Base-by-base conservation (phyloP, 129 eudicot genomes). In the Flaveria sonorensis region DNA sequence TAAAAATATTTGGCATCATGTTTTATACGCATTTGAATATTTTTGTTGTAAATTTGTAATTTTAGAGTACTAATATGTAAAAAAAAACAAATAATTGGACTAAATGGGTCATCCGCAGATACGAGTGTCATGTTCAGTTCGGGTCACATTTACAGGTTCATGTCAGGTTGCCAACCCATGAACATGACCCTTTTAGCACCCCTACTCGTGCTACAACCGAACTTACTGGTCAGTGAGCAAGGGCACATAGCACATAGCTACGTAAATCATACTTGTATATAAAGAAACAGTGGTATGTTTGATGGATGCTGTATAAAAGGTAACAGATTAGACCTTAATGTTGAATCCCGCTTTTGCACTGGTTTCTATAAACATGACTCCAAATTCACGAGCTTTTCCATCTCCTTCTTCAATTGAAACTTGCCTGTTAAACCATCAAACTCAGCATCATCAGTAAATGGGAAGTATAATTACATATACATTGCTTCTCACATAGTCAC, bases 321-420 rank as follows among this genome's bases (percentile, higher is more conserved):
- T 9, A 59, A 73, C 11, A 1, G 68, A 47, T 47, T 32, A 75
- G 7, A 89, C 95, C 97, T 91, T 91, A 46, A 91, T 85, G 77
- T 91, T 91, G 73, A 93, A 93, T 48, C 92, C 98, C 23, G 92
- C 95, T 88, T 90, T 93, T 19, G 97, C 98, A 80, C 98, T 90
- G 40, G 98, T 93, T 78, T 93, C 98, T 59, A 90, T 83, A 76
- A 90, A 93, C 89, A 93, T 88, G 60, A 91, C 81, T 45, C 94
- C 90, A 39, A 60, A 32, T 56, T 91, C 92, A 50, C 90, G 92
- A 82, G 92, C 87, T 79, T 83, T 88, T 16, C 66, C 70, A 72
- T 90, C 89, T 82, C 92, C 97, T 74, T 88, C 97, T 83, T 91
- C 93, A 24, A 85, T 76, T 76, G 97, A 89, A 68, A 92, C 97